These are phyloP conservation scores for Meyerozyma sp. DNA, from an alignment of 1,139 yeast genomes.

Conservation along the genomic window DNA sequence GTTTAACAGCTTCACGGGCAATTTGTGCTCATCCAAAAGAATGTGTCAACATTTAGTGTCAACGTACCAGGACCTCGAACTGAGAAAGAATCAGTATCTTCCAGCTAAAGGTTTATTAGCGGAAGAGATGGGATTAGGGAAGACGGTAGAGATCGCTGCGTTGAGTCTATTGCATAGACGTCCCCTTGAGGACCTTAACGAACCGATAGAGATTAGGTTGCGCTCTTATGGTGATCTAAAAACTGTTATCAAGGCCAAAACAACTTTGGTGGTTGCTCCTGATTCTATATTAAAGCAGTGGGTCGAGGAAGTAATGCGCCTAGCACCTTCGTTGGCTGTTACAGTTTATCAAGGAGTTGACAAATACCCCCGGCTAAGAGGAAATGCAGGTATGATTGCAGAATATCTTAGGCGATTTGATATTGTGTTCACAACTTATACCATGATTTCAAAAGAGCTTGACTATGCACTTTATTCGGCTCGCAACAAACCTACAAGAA, in stretches of 20 bases:
- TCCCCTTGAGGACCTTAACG: slow-evolving; percentile 38
- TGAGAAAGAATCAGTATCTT: slow-evolving; percentile 10
- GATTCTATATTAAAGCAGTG: slow-evolving; percentile 79
- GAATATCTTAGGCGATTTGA: slow-evolving; percentile 54
- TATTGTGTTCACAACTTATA: slow-evolving; percentile 78
- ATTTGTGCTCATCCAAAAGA: slow-evolving; percentile 29
- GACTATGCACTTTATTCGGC: slow-evolving; percentile 76
- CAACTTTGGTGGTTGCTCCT: slow-evolving; percentile 84
- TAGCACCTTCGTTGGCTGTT: slow-evolving; percentile 54
- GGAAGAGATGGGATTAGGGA: slow-evolving; percentile 97
- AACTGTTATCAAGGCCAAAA: slow-evolving; percentile 48
- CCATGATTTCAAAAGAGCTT: slow-evolving; percentile 65
- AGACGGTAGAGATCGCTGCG: slow-evolving; percentile 79
- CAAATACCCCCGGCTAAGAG: slow-evolving; percentile 37
- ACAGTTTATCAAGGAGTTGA: slow-evolving; percentile 61
- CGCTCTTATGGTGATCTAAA: slow-evolving; percentile 32
- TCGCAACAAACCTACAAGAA: slow-evolving; percentile 49
- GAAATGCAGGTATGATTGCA: slow-evolving; percentile 39
- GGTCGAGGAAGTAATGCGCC: slow-evolving; percentile 62
- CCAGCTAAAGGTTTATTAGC: slow-evolving; percentile 70
- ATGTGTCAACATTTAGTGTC: slow-evolving; percentile 23
- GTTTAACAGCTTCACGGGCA: slow-evolving; percentile 48
- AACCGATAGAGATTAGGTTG: slow-evolving; percentile 30
- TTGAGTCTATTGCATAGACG: slow-evolving; percentile 57
- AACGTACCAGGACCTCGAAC: slow-evolving; percentile 12